These are phyloP conservation scores for Thielaviopsis euricoi DNA, from an alignment of 2,329 filamentous ascomycete genomes.

Conservation along the genomic window DNA sequence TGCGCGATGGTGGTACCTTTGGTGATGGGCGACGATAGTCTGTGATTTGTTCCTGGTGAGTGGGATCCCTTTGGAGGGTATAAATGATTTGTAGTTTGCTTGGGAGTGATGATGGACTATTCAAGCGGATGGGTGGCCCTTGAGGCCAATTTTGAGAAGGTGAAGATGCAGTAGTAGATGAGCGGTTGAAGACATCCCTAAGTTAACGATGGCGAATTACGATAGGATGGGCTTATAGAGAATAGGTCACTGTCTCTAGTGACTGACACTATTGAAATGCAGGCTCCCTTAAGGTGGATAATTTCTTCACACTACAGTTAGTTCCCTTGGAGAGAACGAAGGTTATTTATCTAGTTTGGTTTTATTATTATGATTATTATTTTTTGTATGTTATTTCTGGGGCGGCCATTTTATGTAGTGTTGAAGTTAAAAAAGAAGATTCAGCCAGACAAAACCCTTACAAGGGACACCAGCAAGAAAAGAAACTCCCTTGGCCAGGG, in stretches of 20 bases:
- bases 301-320: not conserved
- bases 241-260: not conserved
- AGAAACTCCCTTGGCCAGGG: not conserved
- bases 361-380: not conserved
- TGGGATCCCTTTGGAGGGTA: not conserved
- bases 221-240: not conserved
- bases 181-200: not conserved
- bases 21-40: not conserved
- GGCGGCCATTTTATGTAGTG: not conserved
- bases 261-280: not conserved
- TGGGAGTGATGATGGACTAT: too few species aligned
- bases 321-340: not conserved
- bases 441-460: not conserved
- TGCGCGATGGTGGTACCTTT: not conserved
- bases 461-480: not conserved
- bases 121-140: too few species aligned
- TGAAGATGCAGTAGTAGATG: not conserved
- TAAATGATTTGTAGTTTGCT: too few species aligned
- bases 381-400: not conserved
- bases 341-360: not conserved
- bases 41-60: not conserved
- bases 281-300: not conserved
- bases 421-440: not conserved
- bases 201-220: not conserved
- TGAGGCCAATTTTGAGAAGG: not conserved